phyloP scores from a whole-genome alignment of 2,329 filamentous ascomycete genomes.

The Pseudomassariella vexata region DNA sequence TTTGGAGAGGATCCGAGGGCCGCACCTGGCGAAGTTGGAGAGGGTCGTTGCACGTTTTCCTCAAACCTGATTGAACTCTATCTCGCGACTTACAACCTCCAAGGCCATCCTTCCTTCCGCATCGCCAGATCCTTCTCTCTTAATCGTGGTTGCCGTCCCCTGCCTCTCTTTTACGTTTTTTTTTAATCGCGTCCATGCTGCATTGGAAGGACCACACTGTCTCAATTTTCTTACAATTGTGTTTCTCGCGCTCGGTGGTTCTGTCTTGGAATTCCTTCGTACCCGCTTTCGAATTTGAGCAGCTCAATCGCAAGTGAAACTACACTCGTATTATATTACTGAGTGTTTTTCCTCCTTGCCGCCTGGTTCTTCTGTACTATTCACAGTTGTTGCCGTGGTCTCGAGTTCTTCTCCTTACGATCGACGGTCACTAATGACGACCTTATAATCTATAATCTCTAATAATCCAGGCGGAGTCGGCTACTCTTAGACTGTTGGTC shows the following conservation, averaged over 20 bases:
- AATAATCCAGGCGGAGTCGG: conserved; percentile 22
- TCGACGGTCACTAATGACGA: conserved; percentile 16
- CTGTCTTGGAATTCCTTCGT: conserved; percentile 21
- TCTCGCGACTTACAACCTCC: no score
- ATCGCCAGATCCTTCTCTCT: no score
- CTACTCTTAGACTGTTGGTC: conserved; percentile 19
- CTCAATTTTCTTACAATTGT: conserved; percentile 15
- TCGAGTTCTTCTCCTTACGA: conserved; percentile 3
- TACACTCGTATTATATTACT: conserved; percentile 16
- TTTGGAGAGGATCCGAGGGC: no score
- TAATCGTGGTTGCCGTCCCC: conserved; percentile 5
- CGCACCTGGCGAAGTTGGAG: no score
- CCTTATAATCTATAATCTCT: conserved; percentile 22
- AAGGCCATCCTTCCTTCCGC: no score
- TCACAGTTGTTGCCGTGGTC: conserved; percentile 9
- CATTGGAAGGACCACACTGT: conserved; percentile 19
- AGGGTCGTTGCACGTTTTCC: no score
- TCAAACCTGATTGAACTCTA: no score
- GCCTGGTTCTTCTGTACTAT: conserved; percentile 8
- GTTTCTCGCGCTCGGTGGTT: conserved; percentile 17
- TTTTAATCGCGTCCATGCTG: conserved; percentile 12
- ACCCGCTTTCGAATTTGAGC: neutral
- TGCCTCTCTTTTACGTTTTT: conserved; percentile 12
- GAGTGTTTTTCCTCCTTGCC: conserved; percentile 8
- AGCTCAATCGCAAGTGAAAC: conserved; percentile 17